Evolutionary conservation across 2,329 filamentous ascomycete species (phyloP).

Genomic region (Dryadomyces quercus-mongolicae): DNA sequence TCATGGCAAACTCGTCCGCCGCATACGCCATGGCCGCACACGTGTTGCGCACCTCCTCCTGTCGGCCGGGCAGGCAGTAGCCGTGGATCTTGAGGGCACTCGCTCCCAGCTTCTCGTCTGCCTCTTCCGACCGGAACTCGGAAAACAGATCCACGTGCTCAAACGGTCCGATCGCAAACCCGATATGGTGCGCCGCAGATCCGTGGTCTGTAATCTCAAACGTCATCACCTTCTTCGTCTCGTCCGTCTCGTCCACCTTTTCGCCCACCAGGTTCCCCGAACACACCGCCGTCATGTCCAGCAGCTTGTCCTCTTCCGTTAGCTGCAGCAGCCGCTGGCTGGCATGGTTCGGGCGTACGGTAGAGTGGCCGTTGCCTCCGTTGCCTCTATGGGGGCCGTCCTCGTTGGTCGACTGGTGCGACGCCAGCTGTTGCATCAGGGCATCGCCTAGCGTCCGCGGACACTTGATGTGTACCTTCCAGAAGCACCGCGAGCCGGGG

Average conservation of each 20-base stretch:
- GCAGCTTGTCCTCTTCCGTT: constrained; percentile 67
- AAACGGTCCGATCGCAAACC: constrained; percentile 89
- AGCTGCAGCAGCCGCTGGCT: constrained; percentile 24
- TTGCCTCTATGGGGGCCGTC: constrained; percentile 13
- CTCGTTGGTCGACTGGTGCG: constrained; percentile 20
- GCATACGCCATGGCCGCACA: constrained; percentile 75
- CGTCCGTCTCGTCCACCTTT: constrained; percentile 60
- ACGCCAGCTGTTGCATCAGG: constrained; percentile 35
- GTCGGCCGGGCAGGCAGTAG: constrained; percentile 77
- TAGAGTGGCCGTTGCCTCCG: constrained; percentile 13
- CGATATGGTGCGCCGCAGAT: constrained; percentile 75
- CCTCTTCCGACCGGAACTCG: constrained; percentile 78
- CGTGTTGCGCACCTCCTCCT: constrained; percentile 74
- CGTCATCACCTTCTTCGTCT: constrained; percentile 74
- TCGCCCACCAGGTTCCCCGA: constrained; percentile 85
- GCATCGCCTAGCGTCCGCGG: constrained; percentile 79
- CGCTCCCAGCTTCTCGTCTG: constrained; percentile 80
- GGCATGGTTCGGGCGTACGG: too few relatives aligned
- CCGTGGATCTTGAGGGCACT: constrained; percentile 83
- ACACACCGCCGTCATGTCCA: constrained; percentile 84
- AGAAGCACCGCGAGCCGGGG: constrained; percentile 59
- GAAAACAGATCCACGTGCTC: constrained; percentile 79
- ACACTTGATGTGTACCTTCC: constrained; percentile 79
- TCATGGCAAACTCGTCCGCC: constrained; percentile 82
- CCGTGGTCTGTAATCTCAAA: constrained; percentile 56